Evolutionary conservation across 2,329 filamentous ascomycete species (phyloP), one percentile per base, ranked within the genome.

Genomic region (Alternaria viburni): DNA sequence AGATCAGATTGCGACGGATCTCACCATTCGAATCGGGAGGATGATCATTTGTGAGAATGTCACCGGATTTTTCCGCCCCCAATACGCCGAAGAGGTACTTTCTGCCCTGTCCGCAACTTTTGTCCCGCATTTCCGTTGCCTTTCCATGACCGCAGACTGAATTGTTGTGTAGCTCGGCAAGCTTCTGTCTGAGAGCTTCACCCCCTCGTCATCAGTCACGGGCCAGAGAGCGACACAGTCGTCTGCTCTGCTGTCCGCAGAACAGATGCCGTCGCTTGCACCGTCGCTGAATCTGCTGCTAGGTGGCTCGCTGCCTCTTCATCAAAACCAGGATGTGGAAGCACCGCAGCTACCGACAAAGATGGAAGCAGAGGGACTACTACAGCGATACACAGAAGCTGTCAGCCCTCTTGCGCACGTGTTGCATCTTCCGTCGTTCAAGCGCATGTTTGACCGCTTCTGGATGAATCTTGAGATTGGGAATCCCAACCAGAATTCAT

Each of bases 41-140:
- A 79, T 80, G 77, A 78, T 80, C 36, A 78, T 80, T n/a, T 79
- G 76, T 62, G 77, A 80, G 49, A 80, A 79, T 26, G 74, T 79
- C 44, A 78, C 76, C 63, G 77, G 77, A 43, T 78, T 79, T 57
- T 79, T 79, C 54, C 76, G 77, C 41, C 77, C 77, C 59, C 77
- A 80, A 61, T 80, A 80, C 67, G 77, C 77, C 58, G 77, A 80
- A 77, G 77, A 80, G 75, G 77, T 79, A 78, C 60, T 71, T 57
- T 71, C 56, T 52, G 58, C 68, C 66, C 67, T 69, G 28, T 65
- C 58, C 47, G 36, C 62, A 55, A 65, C 47, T 41, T 62, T 55
- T 49, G 56, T 47, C 54, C 56, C 44, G 64, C 47, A 15, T 50
- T 59, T 32, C n/a, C 51, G 21, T 46, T 57, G 54, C 28, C 56